These are phyloP conservation scores for Pythium rhizo-oryzae DNA, from an alignment of 352 stramenopile species.

Conservation along the genomic window DNA sequence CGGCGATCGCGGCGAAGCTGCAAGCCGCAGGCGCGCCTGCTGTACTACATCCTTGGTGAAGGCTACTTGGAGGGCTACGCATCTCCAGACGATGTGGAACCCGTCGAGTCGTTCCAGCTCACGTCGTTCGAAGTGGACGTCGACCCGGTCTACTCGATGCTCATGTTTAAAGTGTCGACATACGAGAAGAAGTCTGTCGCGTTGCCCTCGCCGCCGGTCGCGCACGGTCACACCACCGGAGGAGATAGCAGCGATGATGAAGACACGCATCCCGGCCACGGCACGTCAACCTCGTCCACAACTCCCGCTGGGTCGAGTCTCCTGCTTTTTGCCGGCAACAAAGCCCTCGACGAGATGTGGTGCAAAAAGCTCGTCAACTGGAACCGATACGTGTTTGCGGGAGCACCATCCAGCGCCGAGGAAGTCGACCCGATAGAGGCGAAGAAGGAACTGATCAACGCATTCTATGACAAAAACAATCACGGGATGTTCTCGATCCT, in stretches of 20 bases:
- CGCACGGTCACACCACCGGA: neutral
- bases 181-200: slow-evolving; percentile 16
- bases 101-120: slow-evolving; percentile 61
- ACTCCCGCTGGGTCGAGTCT: slow-evolving; percentile 28
- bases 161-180: slow-evolving; percentile 64
- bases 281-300: slow-evolving; percentile 1
- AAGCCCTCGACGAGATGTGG: slow-evolving; percentile 55
- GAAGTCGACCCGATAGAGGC: slow-evolving; percentile 26
- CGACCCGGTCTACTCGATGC: slow-evolving; percentile 63
- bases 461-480: slow-evolving; percentile 35
- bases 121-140: slow-evolving; percentile 63
- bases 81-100: slow-evolving; percentile 38
- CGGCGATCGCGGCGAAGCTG: slow-evolving; percentile 31
- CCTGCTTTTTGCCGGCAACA: slow-evolving; percentile 57
- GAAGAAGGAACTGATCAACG: slow-evolving; percentile 37
- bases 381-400: slow-evolving; percentile 67
- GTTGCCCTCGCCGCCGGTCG: neutral
- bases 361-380: slow-evolving; percentile 63
- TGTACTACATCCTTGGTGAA: slow-evolving; percentile 74
- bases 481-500: slow-evolving; percentile 23
- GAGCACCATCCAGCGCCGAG: slow-evolving; percentile 9
- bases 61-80: slow-evolving; percentile 59
- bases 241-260: slow-evolving; percentile 35
- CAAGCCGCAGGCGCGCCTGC: slow-evolving; percentile 35
- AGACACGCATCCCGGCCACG: slow-evolving; percentile 18